Evolutionary conservation across 805 yeast genomes (phyloP).

Genomic region (Cyberlindnera subsufficiens): DNA sequence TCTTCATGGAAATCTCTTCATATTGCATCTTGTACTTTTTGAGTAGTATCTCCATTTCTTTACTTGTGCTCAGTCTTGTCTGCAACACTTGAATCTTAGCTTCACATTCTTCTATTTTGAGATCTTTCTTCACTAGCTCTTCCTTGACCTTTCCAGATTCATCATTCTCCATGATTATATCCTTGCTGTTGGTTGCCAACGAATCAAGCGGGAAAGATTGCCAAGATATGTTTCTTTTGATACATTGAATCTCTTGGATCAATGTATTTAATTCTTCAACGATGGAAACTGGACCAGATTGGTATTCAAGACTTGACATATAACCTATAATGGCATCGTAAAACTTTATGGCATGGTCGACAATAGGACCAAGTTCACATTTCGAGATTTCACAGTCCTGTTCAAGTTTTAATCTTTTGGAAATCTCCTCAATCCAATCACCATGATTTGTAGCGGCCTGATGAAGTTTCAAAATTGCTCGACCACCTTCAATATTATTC

Average conservation of each 20-base stretch:
- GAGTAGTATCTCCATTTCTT: constrained; percentile 24
- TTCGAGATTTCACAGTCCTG: constrained; percentile 1
- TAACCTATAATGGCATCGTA: not conserved
- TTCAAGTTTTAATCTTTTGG: not conserved
- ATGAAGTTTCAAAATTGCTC: not conserved
- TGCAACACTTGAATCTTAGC: constrained; percentile 41
- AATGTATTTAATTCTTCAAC: too few species aligned
- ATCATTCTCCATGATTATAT: not conserved
- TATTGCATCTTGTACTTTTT: constrained; percentile 21
- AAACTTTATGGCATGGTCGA: not conserved
- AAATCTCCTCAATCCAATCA: not conserved
- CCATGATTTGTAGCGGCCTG: too few species aligned
- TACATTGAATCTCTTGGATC: too few species aligned
- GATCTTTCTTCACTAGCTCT: not conserved
- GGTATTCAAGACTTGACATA: not conserved
- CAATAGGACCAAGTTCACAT: not conserved
- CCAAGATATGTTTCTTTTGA: too few species aligned
- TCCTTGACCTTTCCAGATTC: not conserved
- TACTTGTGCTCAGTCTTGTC: constrained; percentile 32
- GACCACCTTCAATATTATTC: not conserved
- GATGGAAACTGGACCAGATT: not conserved
- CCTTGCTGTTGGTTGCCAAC: too few species aligned
- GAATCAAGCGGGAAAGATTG: too few species aligned
- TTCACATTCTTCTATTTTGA: constrained; percentile 1
- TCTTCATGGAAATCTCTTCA: constrained; percentile 8